Conservation (phyloP, 108 stramenopile species). For the Pseudonitzschia pungens region DNA sequence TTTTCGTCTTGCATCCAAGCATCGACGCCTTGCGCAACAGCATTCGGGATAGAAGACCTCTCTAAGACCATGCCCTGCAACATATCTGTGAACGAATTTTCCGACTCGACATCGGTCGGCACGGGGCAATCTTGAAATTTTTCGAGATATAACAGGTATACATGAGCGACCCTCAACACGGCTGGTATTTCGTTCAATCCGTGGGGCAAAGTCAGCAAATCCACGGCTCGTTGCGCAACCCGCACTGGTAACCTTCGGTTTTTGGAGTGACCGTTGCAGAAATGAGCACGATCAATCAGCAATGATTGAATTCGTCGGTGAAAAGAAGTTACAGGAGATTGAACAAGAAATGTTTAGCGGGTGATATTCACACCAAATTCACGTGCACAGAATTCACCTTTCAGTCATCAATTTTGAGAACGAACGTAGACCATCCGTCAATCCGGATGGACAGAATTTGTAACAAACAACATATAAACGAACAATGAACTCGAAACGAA, state of each 20-base stretch:
- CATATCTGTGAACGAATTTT: conserved; percentile 63
- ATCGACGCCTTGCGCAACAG: conserved; percentile 67
- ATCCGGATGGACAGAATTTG: neutral
- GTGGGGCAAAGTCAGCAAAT: conserved; percentile 82
- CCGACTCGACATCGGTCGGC: conserved; percentile 57
- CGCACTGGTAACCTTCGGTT: conserved; percentile 82
- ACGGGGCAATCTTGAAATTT: conserved; percentile 55
- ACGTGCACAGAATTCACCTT: too few relatives aligned
- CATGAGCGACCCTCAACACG: conserved; percentile 68
- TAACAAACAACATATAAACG: neutral
- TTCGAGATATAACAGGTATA: conserved; percentile 73
- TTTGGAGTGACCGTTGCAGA: neutral
- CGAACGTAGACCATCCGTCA: neutral
- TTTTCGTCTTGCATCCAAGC: conserved; percentile 29
- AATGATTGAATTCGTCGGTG: too few relatives aligned
- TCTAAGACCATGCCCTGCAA: conserved; percentile 59
- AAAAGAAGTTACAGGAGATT: too few relatives aligned
- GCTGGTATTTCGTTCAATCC: conserved; percentile 61
- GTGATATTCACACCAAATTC: neutral
- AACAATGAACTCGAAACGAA: neutral
- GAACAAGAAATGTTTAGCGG: too few relatives aligned
- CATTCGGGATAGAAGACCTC: conserved; percentile 70
- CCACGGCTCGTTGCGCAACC: conserved; percentile 87
- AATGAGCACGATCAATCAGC: too few relatives aligned
- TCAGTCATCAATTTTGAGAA: too few relatives aligned